Percentiles rank a stretch among this genome's conserved stretches.
phyloP scores from a whole-genome alignment of 306 rosid genomes.

The Coriaria nepalensis region DNA sequence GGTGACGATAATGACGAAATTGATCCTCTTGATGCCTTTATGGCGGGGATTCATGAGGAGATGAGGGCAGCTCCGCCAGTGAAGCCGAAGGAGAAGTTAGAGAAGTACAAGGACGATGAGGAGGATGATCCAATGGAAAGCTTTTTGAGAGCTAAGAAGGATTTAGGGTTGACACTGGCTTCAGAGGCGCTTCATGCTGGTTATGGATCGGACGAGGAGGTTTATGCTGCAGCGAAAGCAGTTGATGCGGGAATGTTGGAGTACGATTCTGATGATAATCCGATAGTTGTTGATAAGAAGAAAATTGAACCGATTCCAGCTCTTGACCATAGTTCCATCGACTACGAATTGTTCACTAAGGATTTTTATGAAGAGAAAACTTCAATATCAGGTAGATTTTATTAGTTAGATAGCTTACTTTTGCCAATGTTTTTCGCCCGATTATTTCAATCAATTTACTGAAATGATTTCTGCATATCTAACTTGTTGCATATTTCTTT shows the following conservation, averaged over 20 bases:
- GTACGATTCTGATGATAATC: slow-evolving; percentile 91
- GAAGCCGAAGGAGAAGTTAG: slow-evolving; percentile 53
- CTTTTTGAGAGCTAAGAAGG: slow-evolving; percentile 82
- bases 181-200: slow-evolving; percentile 85
- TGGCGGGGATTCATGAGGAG: slow-evolving; percentile 92
- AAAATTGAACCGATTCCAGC: slow-evolving; percentile 81
- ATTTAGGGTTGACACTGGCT: slow-evolving; percentile 66
- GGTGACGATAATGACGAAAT: slow-evolving; percentile 45
- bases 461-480: no score
- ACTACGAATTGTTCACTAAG: slow-evolving; percentile 69
- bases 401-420: not conserved
- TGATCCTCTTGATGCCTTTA: slow-evolving; percentile 89
- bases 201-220: slow-evolving; percentile 92
- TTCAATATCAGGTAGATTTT: slow-evolving; percentile 61
- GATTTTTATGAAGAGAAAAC: slow-evolving; percentile 84
- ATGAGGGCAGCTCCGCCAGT: slow-evolving; percentile 65
- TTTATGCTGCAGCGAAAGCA: slow-evolving; percentile 94
- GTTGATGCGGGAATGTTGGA: slow-evolving; percentile 87
- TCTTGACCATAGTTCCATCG: slow-evolving; percentile 72
- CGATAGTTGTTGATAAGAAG: slow-evolving; percentile 61
- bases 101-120: slow-evolving; percentile 64
- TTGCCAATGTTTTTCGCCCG: no score
- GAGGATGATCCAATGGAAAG: slow-evolving; percentile 93
- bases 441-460: no score
- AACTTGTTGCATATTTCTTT: not conserved